A percentile compares a stretch with the other conserved stretches of the same genome.
These are phyloP conservation scores for Lactarius sanguifluus DNA, from an alignment of 768 basidiomycete genomes.

Conservation along the genomic window DNA sequence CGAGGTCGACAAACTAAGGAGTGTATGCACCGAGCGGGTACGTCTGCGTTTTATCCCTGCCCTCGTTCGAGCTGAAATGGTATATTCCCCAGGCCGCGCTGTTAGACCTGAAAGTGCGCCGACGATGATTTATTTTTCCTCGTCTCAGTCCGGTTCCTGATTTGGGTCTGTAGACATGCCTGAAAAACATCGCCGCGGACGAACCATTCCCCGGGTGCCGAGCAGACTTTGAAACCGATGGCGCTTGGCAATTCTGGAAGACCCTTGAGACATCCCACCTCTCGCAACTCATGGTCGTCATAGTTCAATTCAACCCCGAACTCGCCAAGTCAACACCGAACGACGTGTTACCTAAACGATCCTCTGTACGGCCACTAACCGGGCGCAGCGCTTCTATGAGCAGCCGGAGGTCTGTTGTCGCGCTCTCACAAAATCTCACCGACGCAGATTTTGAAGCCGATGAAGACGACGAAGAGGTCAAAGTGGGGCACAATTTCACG, in stretches of 20 bases:
- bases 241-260: conserved; percentile 83
- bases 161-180: conserved; percentile 58
- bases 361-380: conserved; percentile 44
- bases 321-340: conserved; percentile 76
- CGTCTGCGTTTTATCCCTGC: conserved; percentile 19
- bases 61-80: conserved; percentile 18
- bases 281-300: conserved; percentile 83
- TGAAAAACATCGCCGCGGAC: conserved; percentile 89
- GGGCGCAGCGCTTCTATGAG: conserved; percentile 62
- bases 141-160: conserved; percentile 12
- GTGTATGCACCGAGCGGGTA: conserved; percentile 76
- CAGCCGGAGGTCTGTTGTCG: conserved; percentile 59
- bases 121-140: conserved; percentile 22
- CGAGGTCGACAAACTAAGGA: conserved; percentile 67
- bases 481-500: conserved; percentile 75
- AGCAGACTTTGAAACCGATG: conserved; percentile 82
- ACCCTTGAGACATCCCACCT: conserved; percentile 78
- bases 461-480: conserved; percentile 67
- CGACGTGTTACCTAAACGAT: conserved; percentile 44
- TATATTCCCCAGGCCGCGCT: conserved; percentile 65
- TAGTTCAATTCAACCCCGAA: conserved; percentile 84
- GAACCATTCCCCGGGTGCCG: conserved; percentile 79
- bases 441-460: conserved; percentile 40
- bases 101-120: conserved; percentile 75
- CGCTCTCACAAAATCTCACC: conserved; percentile 33